A percentile compares a stretch with the other conserved stretches of the same genome.
Evolutionary conservation across 2,329 filamentous ascomycete species (phyloP).

Genomic region (Myriosclerotinia duriaeana): DNA sequence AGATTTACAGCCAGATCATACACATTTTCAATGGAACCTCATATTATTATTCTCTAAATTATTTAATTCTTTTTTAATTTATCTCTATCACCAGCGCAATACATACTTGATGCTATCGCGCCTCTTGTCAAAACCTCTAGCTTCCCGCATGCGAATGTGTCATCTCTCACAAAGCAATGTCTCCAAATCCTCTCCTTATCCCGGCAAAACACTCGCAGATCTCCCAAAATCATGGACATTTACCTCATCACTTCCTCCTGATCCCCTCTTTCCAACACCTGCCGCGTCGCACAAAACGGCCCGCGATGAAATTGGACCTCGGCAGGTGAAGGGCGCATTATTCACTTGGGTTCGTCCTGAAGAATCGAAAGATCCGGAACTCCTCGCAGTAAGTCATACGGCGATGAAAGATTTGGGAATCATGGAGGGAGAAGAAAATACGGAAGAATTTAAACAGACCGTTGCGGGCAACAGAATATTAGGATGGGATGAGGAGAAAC

Average conservation of each 20-base stretch:
- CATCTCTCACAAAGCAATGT: conserved; percentile 40
- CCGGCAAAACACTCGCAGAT: conserved; percentile 47
- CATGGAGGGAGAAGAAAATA: conserved; percentile 62
- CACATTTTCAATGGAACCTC: not conserved
- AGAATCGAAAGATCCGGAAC: conserved; percentile 66
- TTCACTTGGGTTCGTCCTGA: conserved; percentile 92
- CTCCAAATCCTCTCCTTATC: conserved; percentile 25
- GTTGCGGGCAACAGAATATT: conserved; percentile 81
- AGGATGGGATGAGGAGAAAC: conserved; percentile 69
- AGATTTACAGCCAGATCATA: not conserved
- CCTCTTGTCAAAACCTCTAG: conserved; percentile 31
- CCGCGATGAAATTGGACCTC: conserved; percentile 72
- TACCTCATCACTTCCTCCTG: conserved; percentile 69
- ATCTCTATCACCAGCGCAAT: not conserved
- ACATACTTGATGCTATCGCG: conserved; percentile 38
- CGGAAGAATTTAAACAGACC: conserved; percentile 71
- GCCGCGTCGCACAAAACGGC: conserved; percentile 77
- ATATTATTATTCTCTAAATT: not conserved
- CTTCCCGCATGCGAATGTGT: conserved; percentile 44
- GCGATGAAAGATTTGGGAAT: conserved; percentile 83
- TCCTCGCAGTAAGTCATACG: conserved; percentile 75
- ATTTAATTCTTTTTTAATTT: not conserved
- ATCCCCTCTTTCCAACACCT: conserved; percentile 77
- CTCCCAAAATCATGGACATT: conserved; percentile 66
- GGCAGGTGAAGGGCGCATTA: conserved; percentile 78